A percentile compares a stretch with the other conserved stretches of the same genome.
These are phyloP conservation scores for Perkinsus olseni DNA, from an alignment of 169 alveolate species.

Conservation along the genomic window DNA sequence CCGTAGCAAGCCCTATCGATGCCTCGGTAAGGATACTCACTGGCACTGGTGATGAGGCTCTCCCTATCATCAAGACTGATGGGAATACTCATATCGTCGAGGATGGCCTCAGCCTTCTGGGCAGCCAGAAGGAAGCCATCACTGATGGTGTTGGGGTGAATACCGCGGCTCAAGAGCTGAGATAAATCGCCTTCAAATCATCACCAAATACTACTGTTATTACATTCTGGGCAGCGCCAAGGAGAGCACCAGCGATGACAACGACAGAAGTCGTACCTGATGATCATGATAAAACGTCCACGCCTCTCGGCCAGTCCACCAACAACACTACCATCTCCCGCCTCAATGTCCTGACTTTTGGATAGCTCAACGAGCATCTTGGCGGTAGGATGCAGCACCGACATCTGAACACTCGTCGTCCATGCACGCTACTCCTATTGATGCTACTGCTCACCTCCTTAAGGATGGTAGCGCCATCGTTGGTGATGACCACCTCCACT, in stretches of 20 bases:
- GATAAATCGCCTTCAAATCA: background rate
- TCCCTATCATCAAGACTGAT: conserved; percentile 89
- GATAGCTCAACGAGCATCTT: conserved; percentile 96
- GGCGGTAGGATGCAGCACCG: conserved; percentile 95
- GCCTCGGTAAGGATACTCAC: background rate
- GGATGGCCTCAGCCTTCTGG: conserved; percentile 74
- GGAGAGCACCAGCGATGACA: conserved; percentile 94
- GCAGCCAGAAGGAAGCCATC: conserved; percentile 87
- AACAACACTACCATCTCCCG: conserved; percentile 82
- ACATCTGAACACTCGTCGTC: conserved; percentile 41
- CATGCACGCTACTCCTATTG: background rate
- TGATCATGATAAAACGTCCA: background rate
- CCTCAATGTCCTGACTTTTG: conserved; percentile 98
- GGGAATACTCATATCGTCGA: conserved; percentile 80
- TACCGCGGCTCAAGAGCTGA: conserved; percentile 81
- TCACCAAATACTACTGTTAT: background rate
- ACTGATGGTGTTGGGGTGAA: conserved; percentile 95
- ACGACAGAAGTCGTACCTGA: conserved; percentile 98
- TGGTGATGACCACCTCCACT: conserved; percentile 95
- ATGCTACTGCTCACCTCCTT: conserved; percentile 49
- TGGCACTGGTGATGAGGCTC: conserved; percentile 56
- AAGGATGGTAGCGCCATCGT: conserved; percentile 99
- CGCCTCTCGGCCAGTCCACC: background rate
- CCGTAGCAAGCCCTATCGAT: too few relatives aligned
- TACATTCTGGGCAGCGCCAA: conserved; percentile 83